These are phyloP conservation scores for Hypoxylon sp. DNA, from an alignment of 2,329 filamentous ascomycete genomes.

Conservation along the genomic window DNA sequence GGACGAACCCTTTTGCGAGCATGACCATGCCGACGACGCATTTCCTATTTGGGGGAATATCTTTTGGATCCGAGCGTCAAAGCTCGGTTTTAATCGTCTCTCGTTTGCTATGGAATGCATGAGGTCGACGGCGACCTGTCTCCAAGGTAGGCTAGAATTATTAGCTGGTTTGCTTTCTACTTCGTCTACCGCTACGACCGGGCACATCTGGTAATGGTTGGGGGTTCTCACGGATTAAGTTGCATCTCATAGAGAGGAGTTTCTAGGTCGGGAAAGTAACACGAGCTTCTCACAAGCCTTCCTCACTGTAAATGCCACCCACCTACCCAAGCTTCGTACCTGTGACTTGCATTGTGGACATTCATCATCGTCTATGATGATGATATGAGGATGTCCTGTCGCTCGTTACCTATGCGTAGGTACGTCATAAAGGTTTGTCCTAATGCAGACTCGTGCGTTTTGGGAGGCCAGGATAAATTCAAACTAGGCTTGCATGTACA, in stretches of 20 bases:
- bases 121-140: slow-evolving; percentile 33
- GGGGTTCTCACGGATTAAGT: slow-evolving; percentile 45
- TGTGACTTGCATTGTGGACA: slow-evolving; percentile 44
- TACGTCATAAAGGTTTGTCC: slow-evolving; percentile 24
- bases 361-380: slow-evolving; percentile 13
- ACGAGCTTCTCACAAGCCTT: slow-evolving; percentile 50
- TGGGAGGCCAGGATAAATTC: slow-evolving; percentile 16
- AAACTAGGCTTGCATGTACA: slow-evolving; percentile 8
- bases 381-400: slow-evolving; percentile 23
- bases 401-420: slow-evolving; percentile 15
- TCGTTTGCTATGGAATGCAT: slow-evolving; percentile 40
- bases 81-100: slow-evolving; percentile 39
- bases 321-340: slow-evolving; percentile 43
- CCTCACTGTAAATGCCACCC: slow-evolving; percentile 48
- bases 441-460: slow-evolving; percentile 13
- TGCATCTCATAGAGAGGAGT: slow-evolving; percentile 47
- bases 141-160: slow-evolving; percentile 44
- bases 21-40: slow-evolving; percentile 31
- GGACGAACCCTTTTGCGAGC: slow-evolving; percentile 25
- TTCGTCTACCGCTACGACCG: slow-evolving; percentile 36
- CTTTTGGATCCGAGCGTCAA: slow-evolving; percentile 31
- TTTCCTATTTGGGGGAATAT: slow-evolving; percentile 41
- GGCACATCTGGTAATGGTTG: slow-evolving; percentile 46
- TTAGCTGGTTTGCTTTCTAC: slow-evolving; percentile 40
- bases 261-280: slow-evolving; percentile 49